Conservation (phyloP, 805 yeast species). For the Wickerhamomyces xylosicus region DNA sequence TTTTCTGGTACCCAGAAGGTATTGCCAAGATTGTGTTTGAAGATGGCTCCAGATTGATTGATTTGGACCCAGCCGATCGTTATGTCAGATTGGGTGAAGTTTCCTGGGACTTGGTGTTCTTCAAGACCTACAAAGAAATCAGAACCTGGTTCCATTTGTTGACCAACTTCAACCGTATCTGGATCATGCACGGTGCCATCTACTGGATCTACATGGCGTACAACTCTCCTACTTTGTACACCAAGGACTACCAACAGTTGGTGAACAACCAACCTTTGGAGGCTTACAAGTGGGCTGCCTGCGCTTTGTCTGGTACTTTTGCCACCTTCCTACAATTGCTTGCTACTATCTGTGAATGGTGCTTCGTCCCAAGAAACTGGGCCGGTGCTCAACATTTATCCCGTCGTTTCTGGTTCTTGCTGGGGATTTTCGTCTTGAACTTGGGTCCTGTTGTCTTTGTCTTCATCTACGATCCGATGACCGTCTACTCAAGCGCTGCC, state of each 20-base stretch:
- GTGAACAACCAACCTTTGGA: conserved; percentile 80
- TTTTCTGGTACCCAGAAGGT: conserved; percentile 99
- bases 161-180: conserved; percentile 95
- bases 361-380: conserved; percentile 96
- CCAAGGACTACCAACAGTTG: conserved; percentile 76
- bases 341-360: conserved; percentile 91
- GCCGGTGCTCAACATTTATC: conserved; percentile 97
- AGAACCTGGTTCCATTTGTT: conserved; percentile 96
- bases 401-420: conserved; percentile 73
- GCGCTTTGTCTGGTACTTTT: conserved; percentile 85
- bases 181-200: conserved; percentile 85
- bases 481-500: conserved; percentile 60
- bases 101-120: conserved; percentile 84
- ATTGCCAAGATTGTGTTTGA: conserved; percentile 83
- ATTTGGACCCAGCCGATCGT: conserved; percentile 83
- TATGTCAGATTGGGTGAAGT: conserved; percentile 85
- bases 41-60: conserved; percentile 88
- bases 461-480: conserved; percentile 68
- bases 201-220: conserved; percentile 95
- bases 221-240: conserved; percentile 86
- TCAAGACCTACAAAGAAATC: conserved; percentile 90
- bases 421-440: conserved; percentile 56
- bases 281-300: conserved; percentile 87
- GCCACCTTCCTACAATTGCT: conserved; percentile 73
- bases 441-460: conserved; percentile 82